Evolutionary conservation across 306 rosid genomes (phyloP).

Genomic region (Cicer arietinum): DNA sequence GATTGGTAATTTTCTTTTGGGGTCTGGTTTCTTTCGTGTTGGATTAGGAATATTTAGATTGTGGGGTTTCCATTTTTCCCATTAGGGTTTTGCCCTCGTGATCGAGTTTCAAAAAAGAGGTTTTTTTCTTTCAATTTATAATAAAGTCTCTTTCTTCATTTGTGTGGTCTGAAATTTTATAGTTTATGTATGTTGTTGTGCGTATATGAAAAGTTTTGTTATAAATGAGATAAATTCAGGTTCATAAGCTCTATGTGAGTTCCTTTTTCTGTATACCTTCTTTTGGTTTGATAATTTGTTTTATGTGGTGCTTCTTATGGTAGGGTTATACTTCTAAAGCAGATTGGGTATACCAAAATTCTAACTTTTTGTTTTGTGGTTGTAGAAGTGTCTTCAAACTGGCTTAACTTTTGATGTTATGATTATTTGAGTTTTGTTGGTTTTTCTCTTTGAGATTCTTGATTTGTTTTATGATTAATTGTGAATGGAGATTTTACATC

Average conservation of each 20-base stretch:
- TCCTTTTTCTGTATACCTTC: slow-evolving; percentile 24
- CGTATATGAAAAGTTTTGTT: slow-evolving; percentile 11
- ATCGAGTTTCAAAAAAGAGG: slow-evolving; percentile 20
- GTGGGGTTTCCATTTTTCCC: slow-evolving; percentile 39
- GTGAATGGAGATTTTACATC: background rate
- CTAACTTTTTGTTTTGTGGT: slow-evolving; percentile 16
- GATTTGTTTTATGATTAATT: background rate
- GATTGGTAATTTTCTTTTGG: slow-evolving; percentile 6
- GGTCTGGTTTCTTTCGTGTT: slow-evolving; percentile 40
- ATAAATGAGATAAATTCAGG: slow-evolving; percentile 17
- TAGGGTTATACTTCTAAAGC: slow-evolving; percentile 24
- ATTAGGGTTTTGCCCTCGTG: slow-evolving; percentile 53
- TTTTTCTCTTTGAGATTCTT: slow-evolving; percentile 27
- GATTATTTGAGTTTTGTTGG: slow-evolving; percentile 5
- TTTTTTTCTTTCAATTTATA: background rate
- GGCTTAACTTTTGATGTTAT: background rate
- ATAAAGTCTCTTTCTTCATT: slow-evolving; percentile 33
- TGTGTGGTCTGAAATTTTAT: slow-evolving; percentile 9
- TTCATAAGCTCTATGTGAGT: slow-evolving; percentile 36
- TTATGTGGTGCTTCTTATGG: slow-evolving; percentile 19
- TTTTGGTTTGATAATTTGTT: slow-evolving; percentile 8
- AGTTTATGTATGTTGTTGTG: background rate
- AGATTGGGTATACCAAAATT: slow-evolving; percentile 2
- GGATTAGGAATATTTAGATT: slow-evolving; percentile 46
- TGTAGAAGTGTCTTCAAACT: slow-evolving; percentile 19